Percentiles rank a stretch among this genome's conserved stretches.
Evolutionary conservation across 495 filamentous ascomycete genomes (phyloP).

Genomic region (Rostrohypoxylon terebratum): DNA sequence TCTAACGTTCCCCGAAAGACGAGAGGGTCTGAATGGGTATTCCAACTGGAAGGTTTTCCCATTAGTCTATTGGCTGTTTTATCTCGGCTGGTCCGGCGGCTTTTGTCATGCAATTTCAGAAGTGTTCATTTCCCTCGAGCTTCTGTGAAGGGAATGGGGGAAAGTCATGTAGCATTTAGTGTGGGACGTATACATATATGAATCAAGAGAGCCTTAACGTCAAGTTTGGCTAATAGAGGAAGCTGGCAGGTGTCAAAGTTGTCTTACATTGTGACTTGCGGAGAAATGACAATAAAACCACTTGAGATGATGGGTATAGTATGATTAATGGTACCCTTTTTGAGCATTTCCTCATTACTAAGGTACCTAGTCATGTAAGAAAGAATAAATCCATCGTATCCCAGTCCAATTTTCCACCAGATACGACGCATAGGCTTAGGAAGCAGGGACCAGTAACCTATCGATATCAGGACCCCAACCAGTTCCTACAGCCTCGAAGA

Average conservation of each 20-base stretch:
- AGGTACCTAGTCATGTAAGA: constrained; percentile 2
- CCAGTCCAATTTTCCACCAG: neutral
- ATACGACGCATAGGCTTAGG: constrained; percentile 5
- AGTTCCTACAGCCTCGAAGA: constrained; percentile 59
- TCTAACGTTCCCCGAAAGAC: constrained; percentile 14
- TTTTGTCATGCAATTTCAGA: constrained; percentile 35
- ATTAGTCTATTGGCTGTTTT: constrained; percentile 30
- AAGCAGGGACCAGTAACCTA: constrained; percentile 64
- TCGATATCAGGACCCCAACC: constrained; percentile 69
- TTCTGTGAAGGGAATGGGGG: constrained; percentile 20
- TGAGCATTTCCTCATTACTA: neutral
- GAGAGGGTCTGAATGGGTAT: constrained; percentile 11
- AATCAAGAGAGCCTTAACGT: constrained; percentile 30
- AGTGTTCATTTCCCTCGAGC: constrained; percentile 27
- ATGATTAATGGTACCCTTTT: neutral
- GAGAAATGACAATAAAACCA: neutral
- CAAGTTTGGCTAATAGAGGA: constrained; percentile 12
- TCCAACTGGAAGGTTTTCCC: constrained; percentile 1
- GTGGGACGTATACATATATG: constrained; percentile 35
- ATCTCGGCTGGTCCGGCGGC: constrained; percentile 51
- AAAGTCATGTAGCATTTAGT: constrained; percentile 26
- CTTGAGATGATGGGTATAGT: neutral
- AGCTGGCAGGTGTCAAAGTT: neutral
- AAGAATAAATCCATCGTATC: neutral
- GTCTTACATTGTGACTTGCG: neutral